Percentiles rank a stretch among this genome's conserved stretches.
Evolutionary conservation across 345 rosid genomes (phyloP).

Genomic region (Bruguiera sexangula): DNA sequence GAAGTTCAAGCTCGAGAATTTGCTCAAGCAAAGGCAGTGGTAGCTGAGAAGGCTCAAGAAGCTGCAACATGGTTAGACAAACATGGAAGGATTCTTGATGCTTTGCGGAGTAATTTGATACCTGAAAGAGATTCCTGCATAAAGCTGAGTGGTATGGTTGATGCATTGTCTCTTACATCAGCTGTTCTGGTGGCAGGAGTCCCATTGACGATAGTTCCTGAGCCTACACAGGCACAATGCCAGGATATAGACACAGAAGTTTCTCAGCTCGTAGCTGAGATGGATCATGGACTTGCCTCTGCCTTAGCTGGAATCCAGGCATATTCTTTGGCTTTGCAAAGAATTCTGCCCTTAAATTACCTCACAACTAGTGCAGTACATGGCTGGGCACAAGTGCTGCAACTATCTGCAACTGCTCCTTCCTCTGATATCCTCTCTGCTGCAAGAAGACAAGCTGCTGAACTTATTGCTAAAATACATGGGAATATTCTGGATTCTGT

Average conservation of each 20-base stretch:
- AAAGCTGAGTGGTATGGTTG: slow-evolving; percentile 42
- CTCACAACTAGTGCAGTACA: slow-evolving; percentile 65
- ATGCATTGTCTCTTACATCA: slow-evolving; percentile 66
- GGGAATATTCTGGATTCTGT: slow-evolving; percentile 51
- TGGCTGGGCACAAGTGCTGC: slow-evolving; percentile 80
- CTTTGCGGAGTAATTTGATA: slow-evolving; percentile 61
- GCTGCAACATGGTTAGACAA: slow-evolving; percentile 80
- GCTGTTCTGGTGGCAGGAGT: slow-evolving; percentile 79
- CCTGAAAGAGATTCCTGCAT: slow-evolving; percentile 53
- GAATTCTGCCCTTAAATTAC: slow-evolving; percentile 78
- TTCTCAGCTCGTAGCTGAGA: slow-evolving; percentile 56
- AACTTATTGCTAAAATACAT: slow-evolving; percentile 48
- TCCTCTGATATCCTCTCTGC: slow-evolving; percentile 64
- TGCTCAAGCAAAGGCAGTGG: slow-evolving; percentile 65
- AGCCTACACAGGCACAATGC: slow-evolving; percentile 88
- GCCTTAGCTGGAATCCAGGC: slow-evolving; percentile 56
- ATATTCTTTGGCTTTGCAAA: slow-evolving; percentile 73
- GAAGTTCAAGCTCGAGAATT: slow-evolving; percentile 79
- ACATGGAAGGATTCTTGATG: slow-evolving; percentile 79
- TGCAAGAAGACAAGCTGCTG: slow-evolving; percentile 73
- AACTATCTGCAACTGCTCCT: slow-evolving; percentile 62
- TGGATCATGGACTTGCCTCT: slow-evolving; percentile 67
- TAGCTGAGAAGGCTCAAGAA: slow-evolving; percentile 81
- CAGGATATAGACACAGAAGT: slow-evolving; percentile 77
- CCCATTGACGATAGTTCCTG: slow-evolving; percentile 86